phyloP scores from a whole-genome alignment of 1,284 basidiomycete species.

The Caloboletus inedulis region DNA sequence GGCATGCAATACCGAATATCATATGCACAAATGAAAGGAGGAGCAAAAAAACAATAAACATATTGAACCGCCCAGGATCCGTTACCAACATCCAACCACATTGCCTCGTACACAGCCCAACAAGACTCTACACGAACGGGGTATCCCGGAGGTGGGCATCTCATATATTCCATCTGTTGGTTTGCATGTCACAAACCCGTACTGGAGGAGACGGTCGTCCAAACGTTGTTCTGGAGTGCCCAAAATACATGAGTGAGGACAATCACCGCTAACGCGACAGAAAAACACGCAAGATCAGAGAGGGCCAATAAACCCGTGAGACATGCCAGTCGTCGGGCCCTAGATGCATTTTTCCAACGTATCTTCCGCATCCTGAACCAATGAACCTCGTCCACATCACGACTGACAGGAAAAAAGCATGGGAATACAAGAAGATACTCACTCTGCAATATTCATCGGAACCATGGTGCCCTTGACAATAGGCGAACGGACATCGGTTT shows the following conservation, averaged over 20 bases:
- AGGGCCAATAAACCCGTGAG: slow-evolving; percentile 7
- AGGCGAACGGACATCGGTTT: slow-evolving; percentile 30
- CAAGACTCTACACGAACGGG: not conserved
- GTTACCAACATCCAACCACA: not conserved
- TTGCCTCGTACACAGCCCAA: slow-evolving; percentile 1
- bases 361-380: slow-evolving; percentile 14
- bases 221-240: slow-evolving; percentile 23
- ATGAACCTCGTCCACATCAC: slow-evolving; percentile 7
- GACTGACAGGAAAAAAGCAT: not conserved
- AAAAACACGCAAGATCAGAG: slow-evolving; percentile 21
- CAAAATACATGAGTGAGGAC: slow-evolving; percentile 21
- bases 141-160: not conserved
- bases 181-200: slow-evolving; percentile 4
- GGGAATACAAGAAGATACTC: slow-evolving; percentile 15
- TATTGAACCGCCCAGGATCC: not conserved
- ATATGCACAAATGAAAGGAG: slow-evolving; percentile 2
- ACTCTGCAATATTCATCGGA: slow-evolving; percentile 20
- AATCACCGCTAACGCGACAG: slow-evolving; percentile 12
- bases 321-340: slow-evolving; percentile 2
- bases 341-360: slow-evolving; percentile 13
- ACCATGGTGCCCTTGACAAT: slow-evolving; percentile 23
- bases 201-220: slow-evolving; percentile 28
- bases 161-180: slow-evolving; percentile 2
- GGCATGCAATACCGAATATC: not conserved
- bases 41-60: not conserved